phyloP scores from a whole-genome alignment of 176 grass and related monocot species.

The Melocanna baccifera region DNA sequence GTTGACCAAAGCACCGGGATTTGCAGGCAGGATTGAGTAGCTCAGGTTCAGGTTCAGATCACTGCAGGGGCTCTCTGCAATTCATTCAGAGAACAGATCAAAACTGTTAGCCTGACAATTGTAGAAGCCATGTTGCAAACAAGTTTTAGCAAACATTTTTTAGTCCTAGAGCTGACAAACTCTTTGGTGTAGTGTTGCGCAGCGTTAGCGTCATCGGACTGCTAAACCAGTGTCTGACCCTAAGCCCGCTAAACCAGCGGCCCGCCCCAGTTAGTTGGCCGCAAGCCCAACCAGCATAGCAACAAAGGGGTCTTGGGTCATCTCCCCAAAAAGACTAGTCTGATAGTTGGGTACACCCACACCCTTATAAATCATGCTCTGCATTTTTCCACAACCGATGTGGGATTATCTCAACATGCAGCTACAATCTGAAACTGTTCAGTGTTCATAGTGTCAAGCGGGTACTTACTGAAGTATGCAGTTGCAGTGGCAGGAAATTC shows the following conservation, averaged over 20 bases:
- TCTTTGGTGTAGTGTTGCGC: not conserved
- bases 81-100: slow-evolving; percentile 4
- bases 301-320: too few species aligned
- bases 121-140: not conserved
- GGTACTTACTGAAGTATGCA: slow-evolving; percentile 75
- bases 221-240: too few species aligned
- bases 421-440: not conserved
- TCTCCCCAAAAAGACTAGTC: too few species aligned
- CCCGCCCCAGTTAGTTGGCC: too few species aligned
- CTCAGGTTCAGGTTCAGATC: slow-evolving; percentile 53
- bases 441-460: not conserved
- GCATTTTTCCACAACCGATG: too few species aligned
- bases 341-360: too few species aligned
- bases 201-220: too few species aligned
- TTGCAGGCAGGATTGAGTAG: slow-evolving; percentile 59
- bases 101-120: not conserved
- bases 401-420: too few species aligned
- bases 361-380: too few species aligned
- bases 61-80: slow-evolving; percentile 78
- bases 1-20: slow-evolving; percentile 54
- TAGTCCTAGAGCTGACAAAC: not conserved
- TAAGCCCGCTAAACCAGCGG: too few species aligned
- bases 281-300: too few species aligned
- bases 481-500: slow-evolving; percentile 74
- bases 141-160: not conserved